These are phyloP conservation scores for Circinella umbellata DNA, from an alignment of 371 early-diverging fungal species.

Conservation along the genomic window DNA sequence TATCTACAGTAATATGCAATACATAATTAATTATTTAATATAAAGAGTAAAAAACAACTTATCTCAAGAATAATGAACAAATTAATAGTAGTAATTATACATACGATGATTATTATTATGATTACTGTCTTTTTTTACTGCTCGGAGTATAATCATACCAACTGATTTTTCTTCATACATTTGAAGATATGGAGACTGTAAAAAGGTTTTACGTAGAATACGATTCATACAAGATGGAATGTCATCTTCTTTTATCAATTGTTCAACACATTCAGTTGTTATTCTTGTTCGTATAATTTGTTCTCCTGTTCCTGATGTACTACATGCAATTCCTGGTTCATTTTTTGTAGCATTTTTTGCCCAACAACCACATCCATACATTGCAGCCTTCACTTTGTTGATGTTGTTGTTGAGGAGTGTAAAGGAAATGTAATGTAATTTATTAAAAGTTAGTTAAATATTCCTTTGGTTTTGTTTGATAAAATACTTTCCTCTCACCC, in stretches of 20 bases:
- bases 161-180: constrained; percentile 49
- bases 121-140: constrained; percentile 5
- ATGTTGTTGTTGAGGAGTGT: too few relatives aligned
- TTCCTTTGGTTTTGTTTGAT: background rate
- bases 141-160: constrained; percentile 49
- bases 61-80: too few relatives aligned
- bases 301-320: constrained; percentile 81
- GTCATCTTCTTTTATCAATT: constrained; percentile 36
- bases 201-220: constrained; percentile 29
- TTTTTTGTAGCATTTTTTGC: constrained; percentile 49
- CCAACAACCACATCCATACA: constrained; percentile 79
- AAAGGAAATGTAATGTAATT: too few relatives aligned
- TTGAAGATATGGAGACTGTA: constrained; percentile 43
- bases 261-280: constrained; percentile 57
- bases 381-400: constrained; percentile 57
- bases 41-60: background rate
- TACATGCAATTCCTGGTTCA: constrained; percentile 64
- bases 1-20: background rate
- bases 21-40: background rate
- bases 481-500: too few relatives aligned
- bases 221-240: constrained; percentile 33
- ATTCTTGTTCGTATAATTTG: constrained; percentile 78
- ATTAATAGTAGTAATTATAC: background rate
- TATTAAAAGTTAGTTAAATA: background rate
- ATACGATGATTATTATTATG: background rate